Conservation (phyloP, 192 early-diverging fungal genomes). For the Linnemannia exigua region DNA sequence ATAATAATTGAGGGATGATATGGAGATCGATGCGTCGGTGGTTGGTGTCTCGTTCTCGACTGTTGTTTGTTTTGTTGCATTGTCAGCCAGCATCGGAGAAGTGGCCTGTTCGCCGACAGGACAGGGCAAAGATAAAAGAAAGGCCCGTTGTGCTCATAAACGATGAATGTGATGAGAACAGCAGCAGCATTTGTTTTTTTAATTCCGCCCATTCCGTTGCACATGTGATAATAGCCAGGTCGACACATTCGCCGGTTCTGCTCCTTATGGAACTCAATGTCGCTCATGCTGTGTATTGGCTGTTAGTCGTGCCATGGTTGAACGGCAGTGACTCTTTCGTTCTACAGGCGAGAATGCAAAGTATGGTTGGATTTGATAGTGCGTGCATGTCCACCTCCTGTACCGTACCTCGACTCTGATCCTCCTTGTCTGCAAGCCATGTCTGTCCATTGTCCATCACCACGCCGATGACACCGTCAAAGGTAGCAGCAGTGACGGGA, state of each 20-base stretch:
- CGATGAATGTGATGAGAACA: not conserved
- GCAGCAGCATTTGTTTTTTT: too few species aligned
- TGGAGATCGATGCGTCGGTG: not conserved
- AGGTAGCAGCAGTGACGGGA: too few species aligned
- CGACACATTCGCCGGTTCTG: not conserved
- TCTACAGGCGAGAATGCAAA: too few species aligned
- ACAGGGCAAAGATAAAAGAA: not conserved
- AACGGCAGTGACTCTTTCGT: too few species aligned
- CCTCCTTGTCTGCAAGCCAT: too few species aligned
- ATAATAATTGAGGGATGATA: not conserved
- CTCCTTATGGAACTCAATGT: conserved; percentile 3
- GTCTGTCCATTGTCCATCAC: too few species aligned
- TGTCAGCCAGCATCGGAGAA: conserved; percentile 2
- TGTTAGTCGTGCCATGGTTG: not conserved
- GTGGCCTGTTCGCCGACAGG: conserved; percentile 10
- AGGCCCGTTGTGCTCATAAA: not conserved
- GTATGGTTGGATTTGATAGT: too few species aligned
- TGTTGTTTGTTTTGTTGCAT: not conserved
- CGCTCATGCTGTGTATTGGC: conserved; percentile 3
- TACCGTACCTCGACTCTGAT: too few species aligned
- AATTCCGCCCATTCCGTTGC: not conserved
- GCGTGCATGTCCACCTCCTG: too few species aligned
- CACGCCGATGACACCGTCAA: too few species aligned
- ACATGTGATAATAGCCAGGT: not conserved
- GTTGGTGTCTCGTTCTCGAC: not conserved